phyloP scores from a whole-genome alignment of 1,284 basidiomycete species.

The Fomitopsis pinicola region DNA sequence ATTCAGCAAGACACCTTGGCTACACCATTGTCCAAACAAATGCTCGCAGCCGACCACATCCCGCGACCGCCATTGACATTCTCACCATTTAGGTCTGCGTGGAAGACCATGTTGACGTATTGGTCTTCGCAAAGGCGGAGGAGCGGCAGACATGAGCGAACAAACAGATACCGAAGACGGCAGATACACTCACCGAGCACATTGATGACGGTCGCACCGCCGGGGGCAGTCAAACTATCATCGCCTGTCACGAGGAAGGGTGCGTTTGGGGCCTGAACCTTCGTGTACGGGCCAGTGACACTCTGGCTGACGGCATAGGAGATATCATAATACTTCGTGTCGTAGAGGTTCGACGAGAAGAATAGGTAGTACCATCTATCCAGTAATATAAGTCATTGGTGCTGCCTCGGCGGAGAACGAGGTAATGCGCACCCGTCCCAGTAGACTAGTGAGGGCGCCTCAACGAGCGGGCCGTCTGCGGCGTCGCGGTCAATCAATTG shows the following conservation, averaged over 20 bases:
- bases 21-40: slow-evolving; percentile 1
- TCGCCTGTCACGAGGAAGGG: slow-evolving; percentile 5
- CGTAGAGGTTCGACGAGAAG: slow-evolving; percentile 20
- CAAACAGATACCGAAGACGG: too few relatives aligned
- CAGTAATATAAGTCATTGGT: not conserved
- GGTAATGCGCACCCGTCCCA: slow-evolving; percentile 2
- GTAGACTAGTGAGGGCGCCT: slow-evolving; percentile 14
- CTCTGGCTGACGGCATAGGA: slow-evolving; percentile 19
- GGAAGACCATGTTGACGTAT: slow-evolving; percentile 7
- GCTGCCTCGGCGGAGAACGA: not conserved
- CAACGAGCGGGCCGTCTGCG: slow-evolving; percentile 19
- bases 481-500: slow-evolving; percentile 13
- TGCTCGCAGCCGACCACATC: slow-evolving; percentile 2
- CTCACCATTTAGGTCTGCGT: slow-evolving; percentile 6
- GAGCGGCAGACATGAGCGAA: not conserved
- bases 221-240: not conserved
- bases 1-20: slow-evolving; percentile 1
- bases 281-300: slow-evolving; percentile 20
- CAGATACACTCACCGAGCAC: not conserved
- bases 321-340: slow-evolving; percentile 17
- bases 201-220: slow-evolving; percentile 4
- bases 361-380: slow-evolving; percentile 13
- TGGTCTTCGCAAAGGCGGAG: not conserved
- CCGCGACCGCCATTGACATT: slow-evolving; percentile 1
- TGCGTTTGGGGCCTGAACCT: slow-evolving; percentile 7